Percentiles rank a stretch among this genome's conserved stretches.
These are phyloP conservation scores for Flaveria bidentis DNA, from an alignment of 129 eudicot species.

Conservation along the genomic window DNA sequence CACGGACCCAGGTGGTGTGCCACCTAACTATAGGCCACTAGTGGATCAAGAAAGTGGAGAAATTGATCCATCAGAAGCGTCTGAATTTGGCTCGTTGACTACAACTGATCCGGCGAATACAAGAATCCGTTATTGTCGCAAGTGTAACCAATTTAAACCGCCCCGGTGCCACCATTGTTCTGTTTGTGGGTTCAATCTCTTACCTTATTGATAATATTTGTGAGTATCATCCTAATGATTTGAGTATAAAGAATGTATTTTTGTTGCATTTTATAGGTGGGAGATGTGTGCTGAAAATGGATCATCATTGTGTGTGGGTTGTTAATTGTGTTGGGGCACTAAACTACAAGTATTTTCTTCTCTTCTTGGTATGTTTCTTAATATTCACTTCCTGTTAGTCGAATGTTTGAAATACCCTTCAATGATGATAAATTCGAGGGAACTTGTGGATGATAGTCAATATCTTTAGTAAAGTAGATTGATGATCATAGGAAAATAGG, in stretches of 20 bases:
- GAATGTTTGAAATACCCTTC: slow-evolving; percentile 18
- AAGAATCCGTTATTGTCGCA: slow-evolving; percentile 73
- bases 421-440: not conserved
- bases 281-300: slow-evolving; percentile 97
- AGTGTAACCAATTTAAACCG: slow-evolving; percentile 94
- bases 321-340: slow-evolving; percentile 97
- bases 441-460: not conserved
- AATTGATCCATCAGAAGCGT: slow-evolving; percentile 56
- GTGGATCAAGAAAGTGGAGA: slow-evolving; percentile 88
- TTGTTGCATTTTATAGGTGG: slow-evolving; percentile 61
- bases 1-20: slow-evolving; percentile 92
- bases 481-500: not conserved
- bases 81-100: slow-evolving; percentile 57
- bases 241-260: slow-evolving; percentile 15
- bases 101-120: slow-evolving; percentile 48
- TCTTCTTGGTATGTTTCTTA: slow-evolving; percentile 67
- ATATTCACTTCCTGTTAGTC: not conserved
- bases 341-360: slow-evolving; percentile 98
- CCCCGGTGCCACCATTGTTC: slow-evolving; percentile 99
- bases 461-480: not conserved
- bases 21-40: slow-evolving; percentile 77
- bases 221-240: not conserved
- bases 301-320: slow-evolving; percentile 99
- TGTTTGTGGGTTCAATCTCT: slow-evolving; percentile 63
- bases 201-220: not conserved